Conservation (phyloP, 306 rosid genomes). For the Sicyos baderoa region DNA sequence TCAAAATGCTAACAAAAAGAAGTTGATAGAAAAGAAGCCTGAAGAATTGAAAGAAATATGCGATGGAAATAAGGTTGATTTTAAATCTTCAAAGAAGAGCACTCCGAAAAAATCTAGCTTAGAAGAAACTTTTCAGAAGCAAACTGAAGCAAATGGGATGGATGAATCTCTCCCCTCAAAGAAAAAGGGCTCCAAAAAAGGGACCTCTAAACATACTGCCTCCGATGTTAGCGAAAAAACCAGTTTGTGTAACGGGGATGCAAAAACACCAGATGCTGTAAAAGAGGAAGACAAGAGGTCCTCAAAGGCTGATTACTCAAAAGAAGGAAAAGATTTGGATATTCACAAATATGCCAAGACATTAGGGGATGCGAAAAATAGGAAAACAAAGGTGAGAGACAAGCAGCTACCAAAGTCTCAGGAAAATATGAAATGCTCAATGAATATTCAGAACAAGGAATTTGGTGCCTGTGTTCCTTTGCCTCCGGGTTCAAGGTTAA, state of each 20-base stretch:
- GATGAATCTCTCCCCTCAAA: conserved; percentile 5
- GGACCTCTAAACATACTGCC: conserved; percentile 17
- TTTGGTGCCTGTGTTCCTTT: conserved; percentile 26
- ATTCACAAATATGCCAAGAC: conserved; percentile 12
- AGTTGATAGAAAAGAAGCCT: conserved; percentile 36
- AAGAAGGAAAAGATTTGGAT: conserved; percentile 14
- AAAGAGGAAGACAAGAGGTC: not conserved
- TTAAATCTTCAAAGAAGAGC: conserved; percentile 23
- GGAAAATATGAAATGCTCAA: conserved; percentile 17
- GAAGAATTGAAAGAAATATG: conserved; percentile 45
- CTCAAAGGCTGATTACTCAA: conserved; percentile 15
- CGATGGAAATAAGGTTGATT: conserved; percentile 38
- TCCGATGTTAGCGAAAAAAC: conserved; percentile 13
- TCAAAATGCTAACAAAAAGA: conserved; percentile 15
- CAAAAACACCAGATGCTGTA: conserved; percentile 2
- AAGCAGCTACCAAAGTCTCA: conserved; percentile 12
- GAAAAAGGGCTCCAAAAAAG: conserved; percentile 15
- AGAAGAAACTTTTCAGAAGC: conserved; percentile 17
- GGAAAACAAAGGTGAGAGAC: conserved; percentile 20
- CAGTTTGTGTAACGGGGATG: conserved; percentile 1
- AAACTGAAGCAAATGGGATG: conserved; percentile 23
- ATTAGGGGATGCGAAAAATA: conserved; percentile 18
- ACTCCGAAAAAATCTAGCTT: conserved; percentile 27
- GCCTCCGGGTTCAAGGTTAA: conserved; percentile 44
- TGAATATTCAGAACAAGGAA: conserved; percentile 15